Evolutionary conservation across 768 basidiomycete species (phyloP), one percentile per base, ranked within the genome.

Genomic region (Russula virescens): DNA sequence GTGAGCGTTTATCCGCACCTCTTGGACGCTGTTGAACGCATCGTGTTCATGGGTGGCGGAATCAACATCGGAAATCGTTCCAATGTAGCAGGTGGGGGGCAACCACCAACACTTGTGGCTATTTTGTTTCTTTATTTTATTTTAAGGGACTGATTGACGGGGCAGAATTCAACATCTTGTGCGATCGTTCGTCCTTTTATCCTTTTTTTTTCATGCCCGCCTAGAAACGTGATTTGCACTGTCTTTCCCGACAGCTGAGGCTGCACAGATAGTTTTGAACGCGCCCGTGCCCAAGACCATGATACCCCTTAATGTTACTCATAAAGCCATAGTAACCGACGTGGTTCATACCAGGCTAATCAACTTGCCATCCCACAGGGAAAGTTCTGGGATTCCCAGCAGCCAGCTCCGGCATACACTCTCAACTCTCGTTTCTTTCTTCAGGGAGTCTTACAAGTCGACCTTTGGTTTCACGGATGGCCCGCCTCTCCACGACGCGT

Each of bases 1-100:
- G 68, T 75, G 19, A 73, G 72, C 52, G 69, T 75, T 16, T 78
- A 75, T 57, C 82, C 84, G 0, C 77, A 83, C 31, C 73, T 86
- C 3, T 64, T 82, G 21, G 75, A 75, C 3, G 85, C 78, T 11
- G 74, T 91, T 6, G 83, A 86, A 62, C 82, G 88, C 63, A 80
- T 91, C 64, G 87, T 91, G 8, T 88, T 92, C 69, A 95, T 96
- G 93, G 93, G 93, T 13, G 93, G 93, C n/a, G 91, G 85, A 2
- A 85, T 91, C 31, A 92, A 92, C 10, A 70, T 90, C 25, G 92
- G 93, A 0, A 95, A 94, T 69, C 78, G 87, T 35, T 86, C 88
- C 9, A 77, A 91, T 16, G 86, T 84, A 13, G 91, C 90, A 68
- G 84, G 85, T 84, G 18, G 18, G 66, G 57, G 21, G n/a, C n/a